phyloP scores from a whole-genome alignment of 106 monocot genomes.

The Platanthera guangdongensis region DNA sequence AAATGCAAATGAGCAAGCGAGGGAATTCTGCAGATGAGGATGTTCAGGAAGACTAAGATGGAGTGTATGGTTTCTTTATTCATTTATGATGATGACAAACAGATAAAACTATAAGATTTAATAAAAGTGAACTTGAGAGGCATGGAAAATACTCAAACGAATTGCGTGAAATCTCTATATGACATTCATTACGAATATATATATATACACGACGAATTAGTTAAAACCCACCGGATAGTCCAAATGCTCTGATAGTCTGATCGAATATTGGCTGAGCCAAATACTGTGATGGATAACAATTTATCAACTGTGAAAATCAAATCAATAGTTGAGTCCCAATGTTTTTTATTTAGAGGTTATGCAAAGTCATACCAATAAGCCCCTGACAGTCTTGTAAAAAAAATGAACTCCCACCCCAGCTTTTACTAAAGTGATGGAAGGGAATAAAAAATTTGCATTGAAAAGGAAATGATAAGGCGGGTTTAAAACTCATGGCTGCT shows the following conservation, averaged over 20 bases:
- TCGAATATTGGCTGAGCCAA: too few relatives aligned
- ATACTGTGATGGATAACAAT: background rate
- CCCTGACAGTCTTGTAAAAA: too few relatives aligned
- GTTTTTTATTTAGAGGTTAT: background rate
- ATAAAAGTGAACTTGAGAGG: background rate
- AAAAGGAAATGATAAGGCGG: background rate
- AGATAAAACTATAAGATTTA: background rate
- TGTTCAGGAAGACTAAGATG: background rate
- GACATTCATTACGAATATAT: background rate
- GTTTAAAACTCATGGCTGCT: background rate
- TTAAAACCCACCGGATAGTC: background rate
- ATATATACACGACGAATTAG: too few relatives aligned
- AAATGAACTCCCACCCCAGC: background rate
- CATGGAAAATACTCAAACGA: too few relatives aligned
- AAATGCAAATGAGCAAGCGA: background rate
- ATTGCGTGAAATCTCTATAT: background rate
- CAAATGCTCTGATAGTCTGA: background rate
- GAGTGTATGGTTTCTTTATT: background rate
- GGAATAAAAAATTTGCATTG: background rate
- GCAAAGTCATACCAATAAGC: background rate
- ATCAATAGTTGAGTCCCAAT: background rate
- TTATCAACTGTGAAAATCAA: background rate
- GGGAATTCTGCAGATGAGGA: background rate
- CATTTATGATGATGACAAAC: background rate
- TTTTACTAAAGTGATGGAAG: background rate